These are phyloP conservation scores for Boletellus sp. DNA, from an alignment of 768 basidiomycete genomes.

Conservation along the genomic window DNA sequence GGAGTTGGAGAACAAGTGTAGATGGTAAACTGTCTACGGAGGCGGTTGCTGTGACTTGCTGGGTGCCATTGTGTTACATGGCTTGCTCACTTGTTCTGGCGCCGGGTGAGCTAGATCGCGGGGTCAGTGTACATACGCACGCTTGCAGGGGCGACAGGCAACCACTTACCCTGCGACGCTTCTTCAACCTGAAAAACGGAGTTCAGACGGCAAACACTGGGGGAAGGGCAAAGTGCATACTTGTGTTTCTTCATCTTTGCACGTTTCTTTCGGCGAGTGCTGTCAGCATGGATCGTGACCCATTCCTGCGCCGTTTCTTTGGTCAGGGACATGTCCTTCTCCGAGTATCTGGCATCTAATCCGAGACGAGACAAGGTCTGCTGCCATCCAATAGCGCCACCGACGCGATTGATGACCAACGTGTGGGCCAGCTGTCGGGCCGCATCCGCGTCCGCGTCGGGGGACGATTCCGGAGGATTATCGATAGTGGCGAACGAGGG, in stretches of 20 bases:
- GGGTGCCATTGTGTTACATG: neutral
- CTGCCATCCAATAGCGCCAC: conserved; percentile 65
- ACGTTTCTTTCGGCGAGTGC: conserved; percentile 77
- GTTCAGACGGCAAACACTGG: conserved; percentile 9
- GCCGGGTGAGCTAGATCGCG: conserved; percentile 43
- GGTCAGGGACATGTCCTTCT: conserved; percentile 47
- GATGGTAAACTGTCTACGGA: conserved; percentile 8
- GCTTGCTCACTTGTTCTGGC: conserved; percentile 28
- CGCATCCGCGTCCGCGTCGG: conserved; percentile 75
- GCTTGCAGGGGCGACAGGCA: neutral
- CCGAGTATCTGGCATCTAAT: conserved; percentile 48
- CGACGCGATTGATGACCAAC: conserved; percentile 63
- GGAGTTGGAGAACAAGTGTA: conserved; percentile 1
- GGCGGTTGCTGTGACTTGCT: neutral
- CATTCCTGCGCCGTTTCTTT: conserved; percentile 56
- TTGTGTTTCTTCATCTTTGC: conserved; percentile 99
- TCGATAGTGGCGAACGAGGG: conserved; percentile 32
- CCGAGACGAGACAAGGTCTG: conserved; percentile 62
- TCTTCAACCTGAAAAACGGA: conserved; percentile 62
- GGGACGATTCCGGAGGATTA: conserved; percentile 46
- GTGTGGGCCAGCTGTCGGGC: conserved; percentile 77
- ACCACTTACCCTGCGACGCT: conserved; percentile 75
- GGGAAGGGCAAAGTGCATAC: conserved; percentile 44
- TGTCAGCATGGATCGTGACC: conserved; percentile 70
- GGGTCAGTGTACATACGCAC: conserved; percentile 14